Evolutionary conservation across 176 grass and related monocot species (phyloP).

Genomic region (Juncus effusus): DNA sequence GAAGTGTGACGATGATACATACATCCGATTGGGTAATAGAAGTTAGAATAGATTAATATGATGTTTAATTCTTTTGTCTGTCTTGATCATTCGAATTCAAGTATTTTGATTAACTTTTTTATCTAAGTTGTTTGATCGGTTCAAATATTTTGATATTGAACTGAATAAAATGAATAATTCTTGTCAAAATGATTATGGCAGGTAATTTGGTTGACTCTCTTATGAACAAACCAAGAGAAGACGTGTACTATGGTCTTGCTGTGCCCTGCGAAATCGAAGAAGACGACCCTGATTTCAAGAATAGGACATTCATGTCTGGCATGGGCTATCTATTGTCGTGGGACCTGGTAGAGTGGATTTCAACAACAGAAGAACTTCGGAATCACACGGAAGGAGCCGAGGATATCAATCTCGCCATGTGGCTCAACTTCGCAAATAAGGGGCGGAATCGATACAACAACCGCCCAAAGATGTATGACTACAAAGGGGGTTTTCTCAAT

Average conservation of each 20-base stretch:
- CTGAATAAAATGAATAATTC: no score
- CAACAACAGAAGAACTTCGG: conserved; percentile 32
- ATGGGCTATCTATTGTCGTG: conserved; percentile 78
- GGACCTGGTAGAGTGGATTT: conserved; percentile 66
- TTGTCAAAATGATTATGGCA: not conserved
- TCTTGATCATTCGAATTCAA: no score
- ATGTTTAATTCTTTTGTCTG: no score
- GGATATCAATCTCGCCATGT: conserved; percentile 60
- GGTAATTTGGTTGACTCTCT: conserved; percentile 35
- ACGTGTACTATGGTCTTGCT: conserved; percentile 54
- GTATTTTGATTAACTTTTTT: no score
- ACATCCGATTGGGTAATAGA: conserved; percentile 32
- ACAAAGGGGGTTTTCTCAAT: conserved; percentile 21
- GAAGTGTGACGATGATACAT: conserved; percentile 76
- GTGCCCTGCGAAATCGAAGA: conserved; percentile 51
- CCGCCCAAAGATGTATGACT: conserved; percentile 55
- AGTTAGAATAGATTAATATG: no score
- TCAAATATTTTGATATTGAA: no score
- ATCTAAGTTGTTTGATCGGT: no score
- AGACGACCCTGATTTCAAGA: conserved; percentile 51
- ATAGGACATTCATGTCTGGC: conserved; percentile 66
- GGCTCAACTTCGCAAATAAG: conserved; percentile 57
- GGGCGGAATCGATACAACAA: conserved; percentile 47
- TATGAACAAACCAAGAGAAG: conserved; percentile 30
- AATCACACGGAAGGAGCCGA: conserved; percentile 49